These are phyloP conservation scores for Musa acuminata DNA, from an alignment of 176 grass and related monocot genomes.

Conservation along the genomic window DNA sequence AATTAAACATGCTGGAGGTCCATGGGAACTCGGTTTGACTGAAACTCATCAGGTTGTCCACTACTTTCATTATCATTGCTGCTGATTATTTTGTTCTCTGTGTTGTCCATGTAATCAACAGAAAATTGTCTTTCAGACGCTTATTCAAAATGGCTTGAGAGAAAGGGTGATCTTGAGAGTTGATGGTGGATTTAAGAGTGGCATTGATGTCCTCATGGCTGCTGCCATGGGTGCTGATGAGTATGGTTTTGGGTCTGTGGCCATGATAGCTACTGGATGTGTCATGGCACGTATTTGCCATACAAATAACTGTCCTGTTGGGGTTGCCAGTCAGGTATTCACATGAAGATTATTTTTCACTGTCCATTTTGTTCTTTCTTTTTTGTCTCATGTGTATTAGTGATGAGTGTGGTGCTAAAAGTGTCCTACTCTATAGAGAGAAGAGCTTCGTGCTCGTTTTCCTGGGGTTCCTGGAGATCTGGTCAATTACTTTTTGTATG, in stretches of 20 bases:
- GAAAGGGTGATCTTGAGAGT: constrained; percentile 94
- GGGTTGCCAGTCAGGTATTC: constrained; percentile 97
- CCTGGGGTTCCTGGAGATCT: constrained; percentile 99
- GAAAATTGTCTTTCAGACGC: constrained; percentile 38
- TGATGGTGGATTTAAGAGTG: constrained; percentile 98
- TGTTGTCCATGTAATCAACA: constrained; percentile 27
- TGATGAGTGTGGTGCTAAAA: constrained; percentile 28
- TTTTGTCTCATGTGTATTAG: not conserved
- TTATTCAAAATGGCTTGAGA: constrained; percentile 89
- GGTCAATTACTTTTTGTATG: constrained; percentile 97
- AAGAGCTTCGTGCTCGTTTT: constrained; percentile 96
- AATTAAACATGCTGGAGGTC: constrained; percentile 98
- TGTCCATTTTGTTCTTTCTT: constrained; percentile 8
- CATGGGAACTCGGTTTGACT: constrained; percentile 98
- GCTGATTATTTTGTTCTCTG: constrained; percentile 21
- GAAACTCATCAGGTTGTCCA: constrained; percentile 91
- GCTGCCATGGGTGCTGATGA: constrained; percentile 98
- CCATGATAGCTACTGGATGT: constrained; percentile 99
- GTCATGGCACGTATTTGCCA: constrained; percentile 99
- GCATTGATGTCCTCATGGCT: constrained; percentile 81
- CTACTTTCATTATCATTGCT: constrained; percentile 18
- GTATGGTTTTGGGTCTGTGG: constrained; percentile 99
- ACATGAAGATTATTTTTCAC: constrained; percentile 21
- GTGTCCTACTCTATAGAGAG: constrained; percentile 56
- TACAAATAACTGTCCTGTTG: constrained; percentile 99